These are phyloP conservation scores for Cytospora leucostoma DNA, from an alignment of 2,329 filamentous ascomycete species.

Conservation along the genomic window DNA sequence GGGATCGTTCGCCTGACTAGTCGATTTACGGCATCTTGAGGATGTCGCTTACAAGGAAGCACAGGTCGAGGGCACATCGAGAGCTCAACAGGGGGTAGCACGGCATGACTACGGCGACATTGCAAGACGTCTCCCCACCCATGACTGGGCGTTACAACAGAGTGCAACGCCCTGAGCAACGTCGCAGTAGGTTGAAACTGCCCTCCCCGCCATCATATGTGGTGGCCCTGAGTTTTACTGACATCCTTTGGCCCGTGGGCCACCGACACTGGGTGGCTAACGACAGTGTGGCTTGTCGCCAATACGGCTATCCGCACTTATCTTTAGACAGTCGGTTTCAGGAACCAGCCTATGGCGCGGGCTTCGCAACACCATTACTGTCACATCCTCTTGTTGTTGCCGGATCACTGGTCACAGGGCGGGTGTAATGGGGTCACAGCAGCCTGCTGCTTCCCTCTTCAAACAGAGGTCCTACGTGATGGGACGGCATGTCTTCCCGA, in stretches of 20 bases:
- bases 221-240: background rate
- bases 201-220: background rate
- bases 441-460: background rate
- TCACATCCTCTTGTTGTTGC: background rate
- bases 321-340: background rate
- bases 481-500: constrained; percentile 1
- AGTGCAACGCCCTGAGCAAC: background rate
- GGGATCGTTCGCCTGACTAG: background rate
- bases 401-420: background rate
- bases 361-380: background rate
- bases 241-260: background rate
- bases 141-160: background rate
- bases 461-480: background rate
- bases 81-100: background rate
- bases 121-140: background rate
- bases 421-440: background rate
- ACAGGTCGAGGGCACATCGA: background rate
- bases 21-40: background rate
- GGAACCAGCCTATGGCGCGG: background rate
- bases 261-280: background rate
- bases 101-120: background rate
- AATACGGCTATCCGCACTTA: background rate
- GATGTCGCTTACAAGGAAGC: background rate
- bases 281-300: background rate
- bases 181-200: background rate